Evolutionary conservation across 192 early-diverging fungal genomes (phyloP).

Genomic region (Dissophora ornata): DNA sequence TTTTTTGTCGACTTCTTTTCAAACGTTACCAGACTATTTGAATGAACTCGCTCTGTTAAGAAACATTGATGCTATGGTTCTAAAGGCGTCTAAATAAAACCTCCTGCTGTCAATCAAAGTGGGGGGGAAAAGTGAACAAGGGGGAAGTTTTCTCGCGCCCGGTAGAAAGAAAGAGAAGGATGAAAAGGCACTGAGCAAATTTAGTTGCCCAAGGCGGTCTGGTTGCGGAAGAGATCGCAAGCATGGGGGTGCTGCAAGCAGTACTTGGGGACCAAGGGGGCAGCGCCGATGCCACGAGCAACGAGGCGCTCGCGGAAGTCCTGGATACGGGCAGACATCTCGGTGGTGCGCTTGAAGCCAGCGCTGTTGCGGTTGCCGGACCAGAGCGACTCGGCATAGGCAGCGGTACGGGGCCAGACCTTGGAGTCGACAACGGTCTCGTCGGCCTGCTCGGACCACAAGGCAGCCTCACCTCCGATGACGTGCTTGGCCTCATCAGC

Average conservation of each 20-base stretch:
- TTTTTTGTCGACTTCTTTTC: background rate
- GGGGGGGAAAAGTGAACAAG: background rate
- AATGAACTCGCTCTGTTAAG: slow-evolving; percentile 7
- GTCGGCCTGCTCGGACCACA: slow-evolving; percentile 81
- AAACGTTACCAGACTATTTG: slow-evolving; percentile 29
- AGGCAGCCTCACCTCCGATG: slow-evolving; percentile 74
- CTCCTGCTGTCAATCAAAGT: background rate
- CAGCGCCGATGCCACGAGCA: slow-evolving; percentile 70
- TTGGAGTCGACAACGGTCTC: slow-evolving; percentile 64
- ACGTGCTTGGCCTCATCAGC: slow-evolving; percentile 65
- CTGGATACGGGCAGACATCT: slow-evolving; percentile 63
- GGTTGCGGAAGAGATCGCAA: slow-evolving; percentile 49
- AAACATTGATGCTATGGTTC: background rate
- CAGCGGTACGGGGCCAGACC: slow-evolving; percentile 78
- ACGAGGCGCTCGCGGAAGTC: slow-evolving; percentile 76
- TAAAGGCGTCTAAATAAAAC: slow-evolving; percentile 7
- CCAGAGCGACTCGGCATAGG: slow-evolving; percentile 77
- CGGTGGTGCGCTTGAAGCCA: slow-evolving; percentile 45
- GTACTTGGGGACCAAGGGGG: slow-evolving; percentile 67
- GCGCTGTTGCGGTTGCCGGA: slow-evolving; percentile 67
- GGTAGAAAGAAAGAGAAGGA: background rate
- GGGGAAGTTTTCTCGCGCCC: too few species aligned
- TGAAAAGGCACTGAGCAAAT: background rate
- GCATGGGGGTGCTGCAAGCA: slow-evolving; percentile 52
- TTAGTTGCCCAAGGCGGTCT: slow-evolving; percentile 49